A percentile compares a stretch with the other conserved stretches of the same genome.
Conservation (phyloP, 2,329 filamentous ascomycete genomes). For the Sordariomycetes sp. region DNA sequence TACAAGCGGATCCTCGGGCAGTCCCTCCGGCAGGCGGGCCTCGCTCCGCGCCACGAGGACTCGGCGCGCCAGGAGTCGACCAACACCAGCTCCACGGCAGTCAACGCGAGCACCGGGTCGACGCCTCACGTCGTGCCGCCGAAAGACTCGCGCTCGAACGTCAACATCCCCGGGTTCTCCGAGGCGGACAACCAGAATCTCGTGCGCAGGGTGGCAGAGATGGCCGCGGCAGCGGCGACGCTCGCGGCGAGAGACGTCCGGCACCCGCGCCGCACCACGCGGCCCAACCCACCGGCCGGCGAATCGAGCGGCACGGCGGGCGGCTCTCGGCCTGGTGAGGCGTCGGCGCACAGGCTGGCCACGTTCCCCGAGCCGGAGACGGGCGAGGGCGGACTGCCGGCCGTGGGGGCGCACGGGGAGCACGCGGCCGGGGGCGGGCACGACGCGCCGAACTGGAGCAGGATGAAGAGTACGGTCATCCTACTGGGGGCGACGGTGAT, state of each 20-base stretch:
- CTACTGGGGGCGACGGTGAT: conserved; percentile 79
- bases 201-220: conserved; percentile 81
- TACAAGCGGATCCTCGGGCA: conserved; percentile 92
- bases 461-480: conserved; percentile 81
- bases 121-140: conserved; percentile 71
- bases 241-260: conserved; percentile 71
- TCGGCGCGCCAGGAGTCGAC: conserved; percentile 27
- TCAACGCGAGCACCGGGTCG: conserved; percentile 19
- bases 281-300: conserved; percentile 9
- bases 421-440: conserved; percentile 58
- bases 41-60: conserved; percentile 39
- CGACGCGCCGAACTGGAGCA: conserved; percentile 97
- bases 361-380: conserved; percentile 2
- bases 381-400: conserved; percentile 11
- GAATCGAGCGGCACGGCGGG: conserved; percentile 22
- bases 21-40: conserved; percentile 73
- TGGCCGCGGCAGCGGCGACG: conserved; percentile 83
- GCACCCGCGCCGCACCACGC: not conserved
- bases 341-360: not conserved
- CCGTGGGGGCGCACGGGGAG: conserved; percentile 11
- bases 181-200: conserved; percentile 73
- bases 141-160: conserved; percentile 37
- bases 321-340: not conserved
- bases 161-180: conserved; percentile 59
- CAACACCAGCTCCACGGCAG: conserved; percentile 24